These are phyloP conservation scores for Raffaelea arxii DNA, from an alignment of 2,329 filamentous ascomycete genomes.

Conservation along the genomic window DNA sequence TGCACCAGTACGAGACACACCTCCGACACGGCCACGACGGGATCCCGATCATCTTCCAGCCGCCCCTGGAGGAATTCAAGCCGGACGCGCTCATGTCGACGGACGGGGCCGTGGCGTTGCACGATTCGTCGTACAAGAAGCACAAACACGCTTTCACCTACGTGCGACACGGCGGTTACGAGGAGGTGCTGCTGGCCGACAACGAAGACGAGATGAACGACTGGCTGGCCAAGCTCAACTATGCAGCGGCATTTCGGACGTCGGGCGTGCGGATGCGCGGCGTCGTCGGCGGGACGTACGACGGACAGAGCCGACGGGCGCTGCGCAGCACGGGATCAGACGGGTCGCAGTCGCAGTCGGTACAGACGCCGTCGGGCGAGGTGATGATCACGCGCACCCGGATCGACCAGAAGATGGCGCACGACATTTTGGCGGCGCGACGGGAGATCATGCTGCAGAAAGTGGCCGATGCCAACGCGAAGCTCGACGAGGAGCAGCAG, in stretches of 20 bases:
- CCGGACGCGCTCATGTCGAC: slow-evolving; percentile 90
- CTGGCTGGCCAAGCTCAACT: slow-evolving; percentile 93
- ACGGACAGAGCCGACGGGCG: slow-evolving; percentile 66
- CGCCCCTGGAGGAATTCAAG: slow-evolving; percentile 84
- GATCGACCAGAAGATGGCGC: slow-evolving; percentile 72
- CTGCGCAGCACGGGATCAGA: slow-evolving; percentile 63
- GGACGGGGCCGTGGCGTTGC: slow-evolving; percentile 79
- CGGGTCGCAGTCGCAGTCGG: slow-evolving; percentile 30
- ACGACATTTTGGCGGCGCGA: slow-evolving; percentile 75
- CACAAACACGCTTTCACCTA: slow-evolving; percentile 95
- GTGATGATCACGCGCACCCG: slow-evolving; percentile 63
- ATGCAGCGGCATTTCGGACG: slow-evolving; percentile 87
- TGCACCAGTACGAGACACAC: slow-evolving; percentile 79
- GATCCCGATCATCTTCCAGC: slow-evolving; percentile 78
- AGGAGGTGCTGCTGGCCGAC: slow-evolving; percentile 86
- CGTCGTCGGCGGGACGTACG: slow-evolving; percentile 74
- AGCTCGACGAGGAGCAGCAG: slow-evolving; percentile 61
- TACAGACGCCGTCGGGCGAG: slow-evolving; percentile 64
- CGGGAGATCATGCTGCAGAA: slow-evolving; percentile 75
- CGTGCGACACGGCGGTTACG: slow-evolving; percentile 73
- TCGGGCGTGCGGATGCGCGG: slow-evolving; percentile 86
- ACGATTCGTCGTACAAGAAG: slow-evolving; percentile 80
- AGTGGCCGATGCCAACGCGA: slow-evolving; percentile 74
- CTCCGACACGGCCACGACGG: slow-evolving; percentile 67
- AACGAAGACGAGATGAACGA: slow-evolving; percentile 90